Evolutionary conservation across 768 basidiomycete species (phyloP).

Genomic region (Exidia glandulosa): DNA sequence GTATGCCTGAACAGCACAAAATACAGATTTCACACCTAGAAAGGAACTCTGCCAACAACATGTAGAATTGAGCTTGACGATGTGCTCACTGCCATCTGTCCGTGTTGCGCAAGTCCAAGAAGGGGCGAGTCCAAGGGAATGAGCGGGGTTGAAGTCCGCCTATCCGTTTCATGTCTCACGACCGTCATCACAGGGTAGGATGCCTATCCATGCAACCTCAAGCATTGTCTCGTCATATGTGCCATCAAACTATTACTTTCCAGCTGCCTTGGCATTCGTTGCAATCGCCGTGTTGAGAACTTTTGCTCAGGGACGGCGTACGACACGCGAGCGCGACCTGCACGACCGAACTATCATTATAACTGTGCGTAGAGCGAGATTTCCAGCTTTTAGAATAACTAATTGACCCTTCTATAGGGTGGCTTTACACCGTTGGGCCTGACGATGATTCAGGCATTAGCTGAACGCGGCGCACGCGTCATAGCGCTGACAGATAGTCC

Average conservation of each 20-base stretch:
- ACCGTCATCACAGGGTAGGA: too few species aligned
- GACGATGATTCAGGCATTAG: constrained; percentile 53
- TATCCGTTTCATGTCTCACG: too few species aligned
- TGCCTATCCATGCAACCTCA: neutral
- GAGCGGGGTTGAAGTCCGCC: too few species aligned
- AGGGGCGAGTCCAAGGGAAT: too few species aligned
- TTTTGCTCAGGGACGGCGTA: constrained; percentile 59
- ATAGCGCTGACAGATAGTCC: constrained; percentile 56
- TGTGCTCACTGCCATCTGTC: too few species aligned
- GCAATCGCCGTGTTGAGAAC: constrained; percentile 39
- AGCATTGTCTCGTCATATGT: neutral
- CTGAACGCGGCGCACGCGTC: constrained; percentile 66
- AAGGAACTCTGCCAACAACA: too few species aligned
- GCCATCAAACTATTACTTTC: constrained; percentile 36
- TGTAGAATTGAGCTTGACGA: too few species aligned
- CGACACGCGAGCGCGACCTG: constrained; percentile 61
- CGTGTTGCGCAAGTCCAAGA: too few species aligned
- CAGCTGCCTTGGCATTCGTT: constrained; percentile 34
- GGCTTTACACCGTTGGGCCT: constrained; percentile 66
- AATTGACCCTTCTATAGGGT: constrained; percentile 34
- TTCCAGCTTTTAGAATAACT: neutral
- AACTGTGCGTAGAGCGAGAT: constrained; percentile 38
- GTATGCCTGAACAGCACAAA: too few species aligned
- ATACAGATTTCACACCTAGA: too few species aligned
- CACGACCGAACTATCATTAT: constrained; percentile 61